Evolutionary conservation across 208 protist species (phyloP), one percentile per base, ranked within the genome.

Genomic region (Acanthamoeba sp.): DNA sequence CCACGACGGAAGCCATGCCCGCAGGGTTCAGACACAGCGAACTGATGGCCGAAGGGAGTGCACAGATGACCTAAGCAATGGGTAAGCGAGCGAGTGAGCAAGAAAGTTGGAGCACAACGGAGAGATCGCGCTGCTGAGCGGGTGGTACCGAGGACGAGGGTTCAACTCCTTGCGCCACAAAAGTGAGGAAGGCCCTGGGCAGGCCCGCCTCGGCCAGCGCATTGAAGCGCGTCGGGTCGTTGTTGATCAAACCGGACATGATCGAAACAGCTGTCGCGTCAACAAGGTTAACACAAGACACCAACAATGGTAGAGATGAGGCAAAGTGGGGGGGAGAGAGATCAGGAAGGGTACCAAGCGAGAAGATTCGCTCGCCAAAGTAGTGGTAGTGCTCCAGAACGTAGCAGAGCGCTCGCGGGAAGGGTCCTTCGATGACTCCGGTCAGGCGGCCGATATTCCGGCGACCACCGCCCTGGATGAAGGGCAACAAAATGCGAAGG

Each of bases 281-380:
- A 80, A 80, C 22, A 29, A 36, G 24, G 40, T 80, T n/a, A n/a
- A n/a, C n/a, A n/a, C n/a, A n/a, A n/a, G n/a, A n/a, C n/a, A n/a
- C n/a, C n/a, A n/a, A n/a, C n/a, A n/a, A n/a, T n/a, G n/a, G n/a
- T n/a, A n/a, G n/a, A n/a, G n/a, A n/a, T n/a, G n/a, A n/a, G n/a
- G n/a, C n/a, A n/a, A 6, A 16, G 36, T 52, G 27, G 18, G 36
- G 1, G 24, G 1, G 50, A 64, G 24, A 90, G 27, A 48, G 36
- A n/a, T n/a, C n/a, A n/a, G 42, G n/a, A 59, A 7, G 62, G 29
- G 88, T 93, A 93, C 88, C 29, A 22, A 93, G 42, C 16, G 88
- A 93, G 88, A 93, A 93, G 40, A 93, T 48, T 20, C 62, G 38
- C 29, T 93, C 88, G 40, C 88, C 88, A 78, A 93, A 93, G 62